Base-by-base conservation (phyloP, 148 eudicot species). In the Amaranthus hypochondriacus region DNA sequence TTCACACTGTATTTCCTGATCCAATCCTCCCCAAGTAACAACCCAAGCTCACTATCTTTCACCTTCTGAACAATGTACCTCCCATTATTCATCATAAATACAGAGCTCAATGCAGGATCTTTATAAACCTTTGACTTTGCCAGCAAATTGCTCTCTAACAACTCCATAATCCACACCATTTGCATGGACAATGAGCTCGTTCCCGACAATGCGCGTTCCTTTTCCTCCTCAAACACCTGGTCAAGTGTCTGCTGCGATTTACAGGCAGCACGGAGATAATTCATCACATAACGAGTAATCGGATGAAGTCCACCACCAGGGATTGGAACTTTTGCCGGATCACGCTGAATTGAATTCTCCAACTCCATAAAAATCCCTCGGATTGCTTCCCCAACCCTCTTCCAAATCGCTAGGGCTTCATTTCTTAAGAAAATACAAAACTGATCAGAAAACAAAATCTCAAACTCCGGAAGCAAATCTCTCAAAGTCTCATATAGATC, bases 231-330 rank as follows among this genome's bases (percentile, higher is more conserved):
- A 62, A 92, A 95, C 71, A 92, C 94, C 75, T 89, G 92, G 61
- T 90, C 97, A 0, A 95, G 79, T 0, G 92, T 90, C 61, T 71
- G 80, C 68, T 85, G 84, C 5, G 99, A 87, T 18, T 90, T 81
- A 69, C 99, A 95, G 3, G 94, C 99, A 1, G 96, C 99, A 2
- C 91, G 80, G 4, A 95, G 80, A 28, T 95, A 95, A 75, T 95
- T 95, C 94, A 95, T 89, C 47, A 95, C 99, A 61, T 95, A 95
- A 4, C 99, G 84, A 0, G 96, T 90, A 7, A 95, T 95, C 0
- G 99, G 99, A 71, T 95, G 99, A 39, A 92, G 84, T 9, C 94
- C 90, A 10, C 99, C 99, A 0, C 96, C 97, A 15, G 94, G 96
- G 3, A 92, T 96, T 0, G 96, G 86, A 6, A 73, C 80, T 68